Evolutionary conservation across 106 monocot species (phyloP).

Genomic region (Gastrodia elata): DNA sequence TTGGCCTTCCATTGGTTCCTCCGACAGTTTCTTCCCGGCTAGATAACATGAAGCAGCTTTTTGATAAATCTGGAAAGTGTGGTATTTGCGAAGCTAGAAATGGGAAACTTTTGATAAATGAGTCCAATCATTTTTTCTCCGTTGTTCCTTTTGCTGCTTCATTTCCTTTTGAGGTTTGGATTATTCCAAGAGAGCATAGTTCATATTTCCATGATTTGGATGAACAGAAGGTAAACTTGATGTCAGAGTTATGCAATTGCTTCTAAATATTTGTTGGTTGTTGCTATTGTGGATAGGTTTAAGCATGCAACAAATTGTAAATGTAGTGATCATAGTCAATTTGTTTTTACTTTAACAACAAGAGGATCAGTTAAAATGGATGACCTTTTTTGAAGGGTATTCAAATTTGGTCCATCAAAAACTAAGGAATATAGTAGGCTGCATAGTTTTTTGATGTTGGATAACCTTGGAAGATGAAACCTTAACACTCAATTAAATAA

Average conservation of each 20-base stretch:
- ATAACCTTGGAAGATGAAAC: neutral
- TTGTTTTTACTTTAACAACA: neutral
- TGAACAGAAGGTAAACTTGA: constrained; percentile 44
- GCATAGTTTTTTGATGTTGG: neutral
- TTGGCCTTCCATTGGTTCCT: constrained; percentile 81
- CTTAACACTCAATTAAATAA: neutral
- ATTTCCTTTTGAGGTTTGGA: constrained; percentile 91
- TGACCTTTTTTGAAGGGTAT: neutral
- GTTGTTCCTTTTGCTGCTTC: constrained; percentile 83
- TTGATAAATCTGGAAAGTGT: constrained; percentile 54
- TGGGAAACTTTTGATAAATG: constrained; percentile 44
- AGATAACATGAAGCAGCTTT: constrained; percentile 53
- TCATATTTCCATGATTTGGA: constrained; percentile 80
- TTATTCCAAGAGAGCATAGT: constrained; percentile 58
- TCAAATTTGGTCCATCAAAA: neutral
- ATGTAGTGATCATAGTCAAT: neutral
- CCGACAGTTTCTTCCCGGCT: constrained; percentile 52
- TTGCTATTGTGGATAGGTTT: neutral
- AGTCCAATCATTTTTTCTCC: constrained; percentile 56
- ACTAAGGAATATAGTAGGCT: neutral
- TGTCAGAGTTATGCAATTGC: neutral
- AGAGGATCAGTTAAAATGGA: neutral
- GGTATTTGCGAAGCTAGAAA: constrained; percentile 60
- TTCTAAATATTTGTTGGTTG: neutral
- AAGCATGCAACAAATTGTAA: neutral